Percentiles rank a stretch among this genome's conserved stretches.
These are phyloP conservation scores for Argentina anserina DNA, from an alignment of 306 rosid genomes.

Conservation along the genomic window DNA sequence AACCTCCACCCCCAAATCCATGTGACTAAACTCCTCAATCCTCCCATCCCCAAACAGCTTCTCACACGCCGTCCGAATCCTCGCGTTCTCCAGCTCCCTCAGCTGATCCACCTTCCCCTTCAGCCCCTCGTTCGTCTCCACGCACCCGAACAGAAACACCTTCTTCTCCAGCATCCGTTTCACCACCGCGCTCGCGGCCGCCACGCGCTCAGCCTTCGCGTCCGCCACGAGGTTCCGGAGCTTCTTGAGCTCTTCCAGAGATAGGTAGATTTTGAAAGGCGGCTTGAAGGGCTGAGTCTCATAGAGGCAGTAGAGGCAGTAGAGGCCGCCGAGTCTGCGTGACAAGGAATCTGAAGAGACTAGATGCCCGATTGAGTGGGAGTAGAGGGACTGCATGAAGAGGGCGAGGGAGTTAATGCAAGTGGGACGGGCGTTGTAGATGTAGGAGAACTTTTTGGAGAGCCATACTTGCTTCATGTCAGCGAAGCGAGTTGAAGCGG, in stretches of 20 bases:
- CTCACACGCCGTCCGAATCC: constrained; percentile 53
- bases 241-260: constrained; percentile 73
- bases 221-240: constrained; percentile 52
- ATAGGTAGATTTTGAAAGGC: constrained; percentile 64
- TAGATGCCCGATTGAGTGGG: constrained; percentile 70
- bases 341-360: constrained; percentile 46
- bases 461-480: constrained; percentile 80
- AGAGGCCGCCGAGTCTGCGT: constrained; percentile 65
- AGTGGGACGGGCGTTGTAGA: constrained; percentile 70
- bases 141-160: constrained; percentile 67
- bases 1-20: constrained; percentile 76
- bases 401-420: constrained; percentile 50
- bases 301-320: constrained; percentile 74
- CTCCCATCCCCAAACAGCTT: constrained; percentile 48
- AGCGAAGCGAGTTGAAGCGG: constrained; percentile 52
- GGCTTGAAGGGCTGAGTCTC: constrained; percentile 90
- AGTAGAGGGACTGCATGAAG: constrained; percentile 83
- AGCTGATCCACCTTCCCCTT: constrained; percentile 64
- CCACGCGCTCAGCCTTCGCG: constrained; percentile 43
- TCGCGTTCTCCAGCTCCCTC: constrained; percentile 66
- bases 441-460: constrained; percentile 70
- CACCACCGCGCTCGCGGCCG: constrained; percentile 51
- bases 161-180: constrained; percentile 68
- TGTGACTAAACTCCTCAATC: constrained; percentile 47
- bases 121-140: constrained; percentile 57